Evolutionary conservation across 202 grass and related monocot species (phyloP).

Genomic region (Miscanthus sacchariflorus): DNA sequence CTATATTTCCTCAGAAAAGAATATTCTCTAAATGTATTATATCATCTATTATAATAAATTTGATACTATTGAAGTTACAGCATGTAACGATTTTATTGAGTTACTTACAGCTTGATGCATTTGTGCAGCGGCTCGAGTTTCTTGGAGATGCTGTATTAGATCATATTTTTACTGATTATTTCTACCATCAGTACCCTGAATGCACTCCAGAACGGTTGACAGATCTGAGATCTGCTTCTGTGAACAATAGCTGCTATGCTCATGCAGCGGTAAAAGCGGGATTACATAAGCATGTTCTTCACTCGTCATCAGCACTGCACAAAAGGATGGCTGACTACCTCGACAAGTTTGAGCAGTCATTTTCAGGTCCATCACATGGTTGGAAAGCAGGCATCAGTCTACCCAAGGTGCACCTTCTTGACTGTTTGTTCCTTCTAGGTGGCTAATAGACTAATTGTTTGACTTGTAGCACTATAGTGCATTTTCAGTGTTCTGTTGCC

Average conservation of each 20-base stretch:
- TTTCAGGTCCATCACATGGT: slow-evolving; percentile 76
- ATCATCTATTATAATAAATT: background rate
- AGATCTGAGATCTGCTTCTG: slow-evolving; percentile 78
- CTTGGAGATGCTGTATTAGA: slow-evolving; percentile 82
- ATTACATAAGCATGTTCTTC: slow-evolving; percentile 78
- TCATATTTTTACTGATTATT: slow-evolving; percentile 69
- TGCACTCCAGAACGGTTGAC: slow-evolving; percentile 77
- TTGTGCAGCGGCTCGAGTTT: slow-evolving; percentile 84
- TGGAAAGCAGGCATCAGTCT: slow-evolving; percentile 78
- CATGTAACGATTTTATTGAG: background rate
- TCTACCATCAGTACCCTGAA: slow-evolving; percentile 66
- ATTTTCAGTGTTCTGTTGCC: background rate
- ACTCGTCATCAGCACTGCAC: slow-evolving; percentile 65
- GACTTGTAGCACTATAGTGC: background rate
- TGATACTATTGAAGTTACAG: background rate
- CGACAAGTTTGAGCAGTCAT: slow-evolving; percentile 42
- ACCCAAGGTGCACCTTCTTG: slow-evolving; percentile 62
- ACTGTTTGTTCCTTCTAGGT: slow-evolving; percentile 18
- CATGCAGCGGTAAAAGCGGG: slow-evolving; percentile 77
- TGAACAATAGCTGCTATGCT: slow-evolving; percentile 85
- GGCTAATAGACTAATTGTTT: background rate
- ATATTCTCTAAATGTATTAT: background rate
- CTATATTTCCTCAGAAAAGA: background rate
- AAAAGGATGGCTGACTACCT: slow-evolving; percentile 59
- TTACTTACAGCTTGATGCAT: slow-evolving; percentile 18